A percentile compares a stretch with the other conserved stretches of the same genome.
These are phyloP conservation scores for Ilyonectria robusta DNA, from an alignment of 2,329 filamentous ascomycete species.

Conservation along the genomic window DNA sequence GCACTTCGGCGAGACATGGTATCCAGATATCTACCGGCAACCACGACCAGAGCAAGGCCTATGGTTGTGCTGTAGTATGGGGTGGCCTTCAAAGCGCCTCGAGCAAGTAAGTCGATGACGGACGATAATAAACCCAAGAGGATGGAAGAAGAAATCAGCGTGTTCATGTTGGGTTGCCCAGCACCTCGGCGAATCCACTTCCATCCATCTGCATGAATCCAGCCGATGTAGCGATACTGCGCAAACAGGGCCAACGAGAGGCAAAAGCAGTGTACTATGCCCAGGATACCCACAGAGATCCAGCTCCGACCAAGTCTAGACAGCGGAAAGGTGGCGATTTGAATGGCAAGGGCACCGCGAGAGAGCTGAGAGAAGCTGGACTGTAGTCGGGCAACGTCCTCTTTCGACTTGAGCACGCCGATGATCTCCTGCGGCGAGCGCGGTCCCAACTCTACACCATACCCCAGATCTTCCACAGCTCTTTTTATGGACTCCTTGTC, in stretches of 20 bases:
- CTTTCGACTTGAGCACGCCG: conserved; percentile 13
- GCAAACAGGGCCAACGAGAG: not conserved
- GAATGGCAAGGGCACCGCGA: conserved; percentile 9
- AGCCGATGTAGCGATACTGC: conserved; percentile 7
- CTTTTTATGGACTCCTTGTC: conserved; percentile 8
- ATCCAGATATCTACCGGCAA: conserved; percentile 19
- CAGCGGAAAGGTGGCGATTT: not conserved
- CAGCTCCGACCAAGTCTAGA: not conserved
- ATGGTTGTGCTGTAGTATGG: conserved; percentile 16
- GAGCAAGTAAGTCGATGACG: conserved; percentile 1
- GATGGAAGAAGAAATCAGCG: conserved; percentile 20
- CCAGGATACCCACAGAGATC: not conserved
- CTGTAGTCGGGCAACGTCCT: conserved; percentile 6
- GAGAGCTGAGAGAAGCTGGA: conserved; percentile 11
- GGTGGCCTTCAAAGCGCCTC: not conserved
- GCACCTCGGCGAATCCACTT: conserved; percentile 9
- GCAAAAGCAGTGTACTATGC: not conserved
- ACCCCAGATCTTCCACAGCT: conserved; percentile 10
- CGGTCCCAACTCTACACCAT: conserved; percentile 10
- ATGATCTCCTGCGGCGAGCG: conserved; percentile 18
- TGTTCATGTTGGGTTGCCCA: conserved; percentile 21
- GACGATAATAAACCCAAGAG: conserved; percentile 8
- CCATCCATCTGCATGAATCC: conserved; percentile 25
- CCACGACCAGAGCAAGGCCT: conserved; percentile 21
- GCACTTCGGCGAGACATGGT: conserved; percentile 18